Evolutionary conservation across 768 basidiomycete genomes (phyloP).

Genomic region (Mycena haematopus): DNA sequence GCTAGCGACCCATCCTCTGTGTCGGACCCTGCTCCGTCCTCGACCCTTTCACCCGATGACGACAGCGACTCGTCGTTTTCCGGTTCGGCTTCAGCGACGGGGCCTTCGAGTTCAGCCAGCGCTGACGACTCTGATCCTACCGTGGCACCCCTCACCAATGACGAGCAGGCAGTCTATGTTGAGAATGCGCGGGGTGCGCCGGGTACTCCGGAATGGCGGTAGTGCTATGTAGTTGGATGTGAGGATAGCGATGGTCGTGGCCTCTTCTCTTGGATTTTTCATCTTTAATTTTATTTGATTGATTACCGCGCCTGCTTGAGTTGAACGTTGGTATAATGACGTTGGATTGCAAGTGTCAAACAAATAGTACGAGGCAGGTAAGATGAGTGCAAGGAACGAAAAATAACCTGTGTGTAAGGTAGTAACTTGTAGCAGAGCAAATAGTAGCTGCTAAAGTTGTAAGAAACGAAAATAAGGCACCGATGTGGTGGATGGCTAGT

Average conservation of each 20-base stretch:
- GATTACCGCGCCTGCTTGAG: neutral
- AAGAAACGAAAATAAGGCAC: too few species aligned
- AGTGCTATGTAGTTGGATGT: neutral
- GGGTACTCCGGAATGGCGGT: constrained; percentile 8
- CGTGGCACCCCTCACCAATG: neutral
- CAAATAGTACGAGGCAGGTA: too few species aligned
- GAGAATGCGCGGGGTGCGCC: neutral
- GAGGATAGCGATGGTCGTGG: constrained; percentile 7
- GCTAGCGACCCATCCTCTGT: constrained; percentile 30
- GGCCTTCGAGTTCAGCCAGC: constrained; percentile 16
- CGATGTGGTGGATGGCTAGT: too few species aligned
- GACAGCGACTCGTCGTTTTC: constrained; percentile 8
- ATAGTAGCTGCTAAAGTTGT: too few species aligned
- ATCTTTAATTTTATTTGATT: constrained; percentile 15
- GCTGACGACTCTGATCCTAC: neutral
- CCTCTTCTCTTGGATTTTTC: neutral
- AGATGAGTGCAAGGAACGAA: too few species aligned
- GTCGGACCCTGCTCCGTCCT: too few species aligned
- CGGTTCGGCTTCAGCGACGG: constrained; percentile 4
- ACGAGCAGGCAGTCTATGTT: constrained; percentile 17
- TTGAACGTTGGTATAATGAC: too few species aligned
- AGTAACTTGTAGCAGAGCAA: too few species aligned
- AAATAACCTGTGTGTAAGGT: too few species aligned
- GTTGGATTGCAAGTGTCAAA: too few species aligned
- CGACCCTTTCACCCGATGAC: constrained; percentile 24